Evolutionary conservation across 148 eudicot genomes (phyloP).

Genomic region (Beta vulgaris): DNA sequence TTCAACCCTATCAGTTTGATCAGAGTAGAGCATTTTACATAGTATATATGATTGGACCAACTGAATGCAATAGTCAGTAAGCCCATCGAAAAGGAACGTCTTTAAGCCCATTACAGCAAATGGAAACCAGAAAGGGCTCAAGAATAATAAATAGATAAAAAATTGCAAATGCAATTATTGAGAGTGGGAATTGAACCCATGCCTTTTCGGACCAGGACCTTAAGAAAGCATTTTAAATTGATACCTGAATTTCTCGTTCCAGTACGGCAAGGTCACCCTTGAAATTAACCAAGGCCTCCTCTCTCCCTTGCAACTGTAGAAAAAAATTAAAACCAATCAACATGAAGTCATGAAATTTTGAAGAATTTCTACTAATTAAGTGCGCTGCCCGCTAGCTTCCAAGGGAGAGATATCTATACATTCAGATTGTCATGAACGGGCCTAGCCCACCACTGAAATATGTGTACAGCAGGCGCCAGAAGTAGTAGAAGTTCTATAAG

Average conservation of each 20-base stretch:
- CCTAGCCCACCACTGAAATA: too few relatives aligned
- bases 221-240: background rate
- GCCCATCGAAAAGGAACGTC: too few relatives aligned
- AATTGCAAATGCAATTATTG: too few relatives aligned
- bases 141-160: too few relatives aligned
- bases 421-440: background rate
- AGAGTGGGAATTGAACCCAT: too few relatives aligned
- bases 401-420: background rate
- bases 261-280: conserved; percentile 78
- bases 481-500: too few relatives aligned
- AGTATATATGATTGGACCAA: too few relatives aligned
- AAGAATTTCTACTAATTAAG: background rate
- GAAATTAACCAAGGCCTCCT: conserved; percentile 59
- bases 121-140: too few relatives aligned
- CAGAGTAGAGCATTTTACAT: background rate
- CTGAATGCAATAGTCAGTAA: too few relatives aligned
- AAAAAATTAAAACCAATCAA: background rate
- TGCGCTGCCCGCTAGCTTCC: background rate
- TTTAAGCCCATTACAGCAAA: too few relatives aligned
- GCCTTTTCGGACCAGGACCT: too few relatives aligned
- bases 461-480: too few relatives aligned
- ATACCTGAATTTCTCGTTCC: conserved; percentile 69
- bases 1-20: background rate
- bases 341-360: conserved; percentile 4
- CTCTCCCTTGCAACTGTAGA: conserved; percentile 62